A percentile compares a stretch with the other conserved stretches of the same genome.
Conservation (phyloP, 768 basidiomycete genomes). For the Boletus fagicola region DNA sequence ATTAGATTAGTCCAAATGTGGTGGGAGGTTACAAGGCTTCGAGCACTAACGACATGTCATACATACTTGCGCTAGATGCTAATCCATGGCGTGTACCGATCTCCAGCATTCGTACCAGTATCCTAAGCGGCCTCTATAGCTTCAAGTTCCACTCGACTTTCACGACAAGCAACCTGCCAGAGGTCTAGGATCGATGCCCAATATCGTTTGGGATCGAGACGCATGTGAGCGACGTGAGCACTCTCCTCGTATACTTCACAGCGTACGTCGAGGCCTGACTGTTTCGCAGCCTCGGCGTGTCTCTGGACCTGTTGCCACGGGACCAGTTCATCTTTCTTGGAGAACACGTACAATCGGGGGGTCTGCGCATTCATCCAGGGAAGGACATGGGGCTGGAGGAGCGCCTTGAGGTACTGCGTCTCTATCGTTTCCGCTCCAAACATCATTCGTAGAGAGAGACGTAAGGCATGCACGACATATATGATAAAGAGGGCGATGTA, state of each 20-base stretch:
- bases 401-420: conserved; percentile 6
- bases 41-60: not conserved
- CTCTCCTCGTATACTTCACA: conserved; percentile 35
- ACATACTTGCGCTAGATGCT: not conserved
- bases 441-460: conserved; percentile 4
- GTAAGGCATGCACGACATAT: conserved; percentile 13
- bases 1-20: too few relatives aligned
- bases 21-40: not conserved
- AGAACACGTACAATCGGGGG: conserved; percentile 38
- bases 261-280: conserved; percentile 24
- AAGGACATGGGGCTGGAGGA: conserved; percentile 27
- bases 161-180: conserved; percentile 19
- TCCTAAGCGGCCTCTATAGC: not conserved
- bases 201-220: conserved; percentile 29
- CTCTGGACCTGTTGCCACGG: conserved; percentile 27
- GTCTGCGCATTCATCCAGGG: conserved; percentile 33
- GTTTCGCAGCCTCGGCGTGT: conserved; percentile 27
- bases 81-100: not conserved
- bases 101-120: not conserved
- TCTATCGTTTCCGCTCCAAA: conserved; percentile 20
- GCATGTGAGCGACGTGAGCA: conserved; percentile 36
- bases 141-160: not conserved
- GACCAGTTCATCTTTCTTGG: conserved; percentile 31
- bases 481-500: conserved; percentile 13
- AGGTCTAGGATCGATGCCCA: conserved; percentile 24